phyloP scores from a whole-genome alignment of 2,329 filamentous ascomycete species.

The Calonectria pseudoreteaudii region DNA sequence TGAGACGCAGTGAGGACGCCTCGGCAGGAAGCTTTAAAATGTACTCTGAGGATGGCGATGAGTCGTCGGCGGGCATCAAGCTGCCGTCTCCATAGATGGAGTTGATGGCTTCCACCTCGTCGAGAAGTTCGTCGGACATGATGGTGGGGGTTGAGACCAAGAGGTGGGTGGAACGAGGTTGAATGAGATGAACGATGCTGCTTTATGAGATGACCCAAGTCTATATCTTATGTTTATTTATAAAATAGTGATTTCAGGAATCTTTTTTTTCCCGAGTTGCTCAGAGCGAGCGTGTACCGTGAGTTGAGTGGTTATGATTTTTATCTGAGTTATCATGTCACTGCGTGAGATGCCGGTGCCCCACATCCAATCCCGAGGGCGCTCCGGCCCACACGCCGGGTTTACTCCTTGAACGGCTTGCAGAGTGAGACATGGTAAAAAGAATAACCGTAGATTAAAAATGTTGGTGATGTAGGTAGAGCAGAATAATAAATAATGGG shows the following conservation, averaged over 20 bases:
- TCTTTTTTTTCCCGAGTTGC: background rate
- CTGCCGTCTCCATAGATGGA: constrained; percentile 83
- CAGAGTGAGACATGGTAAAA: background rate
- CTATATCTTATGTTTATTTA: background rate
- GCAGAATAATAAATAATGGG: background rate
- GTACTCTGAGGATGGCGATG: constrained; percentile 53
- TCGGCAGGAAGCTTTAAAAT: constrained; percentile 76
- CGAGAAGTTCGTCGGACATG: constrained; percentile 72
- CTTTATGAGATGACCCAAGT: background rate
- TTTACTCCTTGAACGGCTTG: background rate
- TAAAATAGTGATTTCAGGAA: background rate
- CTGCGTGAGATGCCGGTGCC: constrained; percentile 29
- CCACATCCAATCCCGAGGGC: constrained; percentile 33
- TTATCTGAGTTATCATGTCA: constrained; percentile 18
- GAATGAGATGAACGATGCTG: background rate
- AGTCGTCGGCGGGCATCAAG: constrained; percentile 56
- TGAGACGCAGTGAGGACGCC: constrained; percentile 69
- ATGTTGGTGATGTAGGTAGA: background rate
- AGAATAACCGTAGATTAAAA: background rate
- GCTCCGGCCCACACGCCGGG: constrained; percentile 23
- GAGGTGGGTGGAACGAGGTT: background rate
- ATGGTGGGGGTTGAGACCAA: constrained; percentile 18
- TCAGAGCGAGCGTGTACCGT: background rate
- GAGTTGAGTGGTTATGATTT: constrained; percentile 10
- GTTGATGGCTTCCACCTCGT: constrained; percentile 86